Conservation (phyloP, 495 filamentous ascomycete species). For the Talaromyces proteolyticus region DNA sequence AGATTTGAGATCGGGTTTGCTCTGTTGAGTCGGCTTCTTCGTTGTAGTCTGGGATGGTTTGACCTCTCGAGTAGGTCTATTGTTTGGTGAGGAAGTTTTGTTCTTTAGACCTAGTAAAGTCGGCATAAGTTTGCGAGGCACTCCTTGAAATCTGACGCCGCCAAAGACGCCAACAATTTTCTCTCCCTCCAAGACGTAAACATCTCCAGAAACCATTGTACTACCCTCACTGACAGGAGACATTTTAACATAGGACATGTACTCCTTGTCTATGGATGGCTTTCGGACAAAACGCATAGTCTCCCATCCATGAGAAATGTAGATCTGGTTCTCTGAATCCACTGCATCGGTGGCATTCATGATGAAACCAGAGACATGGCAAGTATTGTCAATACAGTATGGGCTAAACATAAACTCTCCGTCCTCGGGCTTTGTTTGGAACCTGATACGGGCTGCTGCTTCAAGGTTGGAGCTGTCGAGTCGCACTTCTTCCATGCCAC, state of each 20-base stretch:
- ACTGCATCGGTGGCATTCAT: slow-evolving; percentile 42
- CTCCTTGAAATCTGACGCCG: slow-evolving; percentile 48
- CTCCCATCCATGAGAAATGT: slow-evolving; percentile 37
- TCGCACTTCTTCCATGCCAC: slow-evolving; percentile 69
- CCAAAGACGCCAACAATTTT: slow-evolving; percentile 26
- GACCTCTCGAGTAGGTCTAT: slow-evolving; percentile 5
- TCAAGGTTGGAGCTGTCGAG: slow-evolving; percentile 66
- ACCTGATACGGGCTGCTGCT: slow-evolving; percentile 50
- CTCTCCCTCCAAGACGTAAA: slow-evolving; percentile 43
- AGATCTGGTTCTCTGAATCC: slow-evolving; percentile 39
- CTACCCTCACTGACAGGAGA: slow-evolving; percentile 26
- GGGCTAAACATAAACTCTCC: slow-evolving; percentile 46
- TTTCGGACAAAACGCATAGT: slow-evolving; percentile 22
- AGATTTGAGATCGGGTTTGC: slow-evolving; percentile 18
- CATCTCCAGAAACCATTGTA: slow-evolving; percentile 43
- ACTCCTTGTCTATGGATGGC: slow-evolving; percentile 52
- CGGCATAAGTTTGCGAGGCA: slow-evolving; percentile 56
- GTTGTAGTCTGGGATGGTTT: not conserved
- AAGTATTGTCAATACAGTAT: slow-evolving; percentile 42
- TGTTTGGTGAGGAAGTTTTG: slow-evolving; percentile 24
- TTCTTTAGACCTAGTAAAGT: slow-evolving; percentile 43
- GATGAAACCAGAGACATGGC: slow-evolving; percentile 48
- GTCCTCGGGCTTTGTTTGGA: slow-evolving; percentile 43
- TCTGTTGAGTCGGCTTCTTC: not conserved
- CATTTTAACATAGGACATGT: slow-evolving; percentile 36